Conservation (phyloP, 345 rosid genomes). For the Citrus inodora region DNA sequence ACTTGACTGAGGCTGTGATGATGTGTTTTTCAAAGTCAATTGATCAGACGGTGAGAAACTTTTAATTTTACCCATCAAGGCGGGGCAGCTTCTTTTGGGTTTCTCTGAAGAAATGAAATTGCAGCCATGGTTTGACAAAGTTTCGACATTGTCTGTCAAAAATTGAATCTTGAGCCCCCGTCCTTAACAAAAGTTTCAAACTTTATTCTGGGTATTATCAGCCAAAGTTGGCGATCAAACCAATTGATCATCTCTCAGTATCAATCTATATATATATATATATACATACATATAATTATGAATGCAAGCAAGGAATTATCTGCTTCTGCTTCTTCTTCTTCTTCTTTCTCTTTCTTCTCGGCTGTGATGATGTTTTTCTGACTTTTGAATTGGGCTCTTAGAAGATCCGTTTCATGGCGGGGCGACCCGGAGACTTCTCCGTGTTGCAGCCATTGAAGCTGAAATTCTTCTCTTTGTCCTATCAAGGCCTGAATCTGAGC, state of each 20-base stretch:
- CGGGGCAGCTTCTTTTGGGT: constrained; percentile 12
- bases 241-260: background rate
- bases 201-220: background rate
- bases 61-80: background rate
- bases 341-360: background rate
- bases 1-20: constrained; percentile 4
- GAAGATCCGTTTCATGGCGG: background rate
- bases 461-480: background rate
- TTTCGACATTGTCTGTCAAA: background rate
- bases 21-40: background rate
- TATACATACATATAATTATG: background rate
- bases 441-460: background rate
- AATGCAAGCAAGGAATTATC: background rate
- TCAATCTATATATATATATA: background rate
- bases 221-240: no score
- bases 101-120: background rate
- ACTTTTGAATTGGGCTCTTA: background rate
- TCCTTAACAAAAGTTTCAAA: background rate
- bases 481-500: background rate
- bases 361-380: constrained; percentile 10
- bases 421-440: background rate
- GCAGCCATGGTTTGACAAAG: constrained; percentile 3
- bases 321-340: background rate
- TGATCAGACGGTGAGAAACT: background rate
- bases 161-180: constrained; percentile 16